Percentiles rank a stretch among this genome's conserved stretches.
Conservation (phyloP, 1,284 basidiomycete species). For the Melampsora americana region DNA sequence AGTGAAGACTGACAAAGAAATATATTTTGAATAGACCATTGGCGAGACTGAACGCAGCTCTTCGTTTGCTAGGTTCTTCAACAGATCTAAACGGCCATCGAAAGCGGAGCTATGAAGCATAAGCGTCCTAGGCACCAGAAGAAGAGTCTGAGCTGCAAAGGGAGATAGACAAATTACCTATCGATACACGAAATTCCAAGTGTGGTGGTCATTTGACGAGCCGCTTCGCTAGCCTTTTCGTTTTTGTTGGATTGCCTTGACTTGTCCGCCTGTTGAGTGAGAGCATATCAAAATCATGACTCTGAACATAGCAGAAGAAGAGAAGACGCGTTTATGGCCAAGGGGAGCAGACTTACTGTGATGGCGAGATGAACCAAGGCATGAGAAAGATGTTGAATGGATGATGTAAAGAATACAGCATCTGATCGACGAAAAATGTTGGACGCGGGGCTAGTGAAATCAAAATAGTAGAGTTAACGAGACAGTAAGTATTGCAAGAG, state of each 20-base stretch:
- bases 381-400: slow-evolving; percentile 29
- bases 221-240: slow-evolving; percentile 49
- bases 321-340: not conserved
- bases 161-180: slow-evolving; percentile 39
- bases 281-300: not conserved
- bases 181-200: slow-evolving; percentile 50
- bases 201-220: slow-evolving; percentile 48
- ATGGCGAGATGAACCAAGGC: slow-evolving; percentile 36
- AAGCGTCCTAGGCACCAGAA: slow-evolving; percentile 8
- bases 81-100: slow-evolving; percentile 15
- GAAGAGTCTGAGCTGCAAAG: not conserved
- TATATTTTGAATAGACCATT: slow-evolving; percentile 51
- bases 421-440: slow-evolving; percentile 37
- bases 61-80: slow-evolving; percentile 47
- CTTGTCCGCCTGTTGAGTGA: slow-evolving; percentile 46
- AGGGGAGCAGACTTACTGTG: slow-evolving; percentile 2
- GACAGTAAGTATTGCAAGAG: not conserved
- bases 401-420: slow-evolving; percentile 37
- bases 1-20: slow-evolving; percentile 47
- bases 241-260: slow-evolving; percentile 47
- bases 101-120: slow-evolving; percentile 5
- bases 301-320: not conserved
- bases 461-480: not conserved
- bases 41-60: slow-evolving; percentile 51
- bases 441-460: slow-evolving; percentile 22